Conservation (phyloP, 2,329 filamentous ascomycete species). For the Plenodomus lindquistii region DNA sequence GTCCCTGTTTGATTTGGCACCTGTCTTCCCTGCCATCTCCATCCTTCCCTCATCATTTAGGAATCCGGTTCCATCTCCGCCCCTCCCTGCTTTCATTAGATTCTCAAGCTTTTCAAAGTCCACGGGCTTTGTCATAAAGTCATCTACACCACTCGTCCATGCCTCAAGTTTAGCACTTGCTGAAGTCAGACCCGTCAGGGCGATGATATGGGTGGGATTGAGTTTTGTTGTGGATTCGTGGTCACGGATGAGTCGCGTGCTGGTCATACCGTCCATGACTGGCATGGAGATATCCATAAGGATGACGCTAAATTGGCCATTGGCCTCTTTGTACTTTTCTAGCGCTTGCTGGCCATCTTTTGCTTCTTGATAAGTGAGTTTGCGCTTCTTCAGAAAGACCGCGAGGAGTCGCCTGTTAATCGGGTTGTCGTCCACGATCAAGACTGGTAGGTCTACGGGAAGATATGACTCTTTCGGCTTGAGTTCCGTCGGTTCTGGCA, state of each 20-base stretch:
- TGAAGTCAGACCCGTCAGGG: slow-evolving; percentile 28
- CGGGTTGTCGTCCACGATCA: slow-evolving; percentile 43
- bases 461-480: not conserved
- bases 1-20: not conserved
- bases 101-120: slow-evolving; percentile 21
- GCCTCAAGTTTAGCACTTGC: slow-evolving; percentile 22
- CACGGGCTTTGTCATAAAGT: slow-evolving; percentile 32
- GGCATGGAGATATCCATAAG: slow-evolving; percentile 42
- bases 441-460: slow-evolving; percentile 11
- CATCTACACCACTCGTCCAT: slow-evolving; percentile 23
- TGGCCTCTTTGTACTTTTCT: slow-evolving; percentile 17
- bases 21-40: not conserved
- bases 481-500: too few species aligned
- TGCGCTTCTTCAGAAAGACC: slow-evolving; percentile 28
- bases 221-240: slow-evolving; percentile 15
- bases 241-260: slow-evolving; percentile 29
- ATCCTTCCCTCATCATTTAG: slow-evolving; percentile 1
- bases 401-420: slow-evolving; percentile 38
- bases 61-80: slow-evolving; percentile 8
- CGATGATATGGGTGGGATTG: slow-evolving; percentile 11
- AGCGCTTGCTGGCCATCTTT: slow-evolving; percentile 32
- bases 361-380: slow-evolving; percentile 22
- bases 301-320: slow-evolving; percentile 20
- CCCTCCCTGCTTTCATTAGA: slow-evolving; percentile 7
- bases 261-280: slow-evolving; percentile 36